phyloP scores from a whole-genome alignment of 345 rosid genomes.

The Populus deltoides region DNA sequence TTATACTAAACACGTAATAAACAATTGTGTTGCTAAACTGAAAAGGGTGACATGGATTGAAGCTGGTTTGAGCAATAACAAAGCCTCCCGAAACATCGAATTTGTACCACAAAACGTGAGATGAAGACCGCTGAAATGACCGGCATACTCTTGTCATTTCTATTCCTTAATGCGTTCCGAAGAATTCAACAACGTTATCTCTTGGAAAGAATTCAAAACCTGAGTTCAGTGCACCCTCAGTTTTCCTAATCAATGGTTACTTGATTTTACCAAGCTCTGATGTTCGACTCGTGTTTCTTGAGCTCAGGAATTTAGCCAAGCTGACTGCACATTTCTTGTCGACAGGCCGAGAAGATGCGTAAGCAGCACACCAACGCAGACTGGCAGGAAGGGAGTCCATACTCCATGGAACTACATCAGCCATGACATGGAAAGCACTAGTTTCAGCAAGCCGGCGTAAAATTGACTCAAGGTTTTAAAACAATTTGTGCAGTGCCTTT shows the following conservation, averaged over 20 bases:
- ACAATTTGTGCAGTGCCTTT: background rate
- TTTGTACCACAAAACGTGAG: background rate
- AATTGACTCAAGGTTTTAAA: background rate
- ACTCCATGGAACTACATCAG: constrained; percentile 21
- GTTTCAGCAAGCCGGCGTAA: background rate
- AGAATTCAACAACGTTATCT: background rate
- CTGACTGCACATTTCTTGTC: background rate
- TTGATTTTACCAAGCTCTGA: background rate
- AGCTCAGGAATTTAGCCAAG: background rate
- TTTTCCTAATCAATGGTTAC: background rate
- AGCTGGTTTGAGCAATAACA: background rate
- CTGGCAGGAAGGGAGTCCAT: constrained; percentile 8
- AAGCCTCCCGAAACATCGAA: background rate
- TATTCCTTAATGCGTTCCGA: background rate
- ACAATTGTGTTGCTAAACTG: background rate
- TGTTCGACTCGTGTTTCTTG: background rate
- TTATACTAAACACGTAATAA: background rate
- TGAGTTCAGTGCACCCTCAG: background rate
- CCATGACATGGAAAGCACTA: constrained; percentile 46
- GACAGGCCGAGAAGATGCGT: constrained; percentile 2
- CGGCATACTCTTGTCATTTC: background rate
- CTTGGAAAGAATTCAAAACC: too few species aligned
- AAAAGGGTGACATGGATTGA: background rate
- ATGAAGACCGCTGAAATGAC: background rate
- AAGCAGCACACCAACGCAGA: constrained; percentile 13